phyloP scores from a whole-genome alignment of 176 grass and related monocot genomes.

The Metroxylon sagu region DNA sequence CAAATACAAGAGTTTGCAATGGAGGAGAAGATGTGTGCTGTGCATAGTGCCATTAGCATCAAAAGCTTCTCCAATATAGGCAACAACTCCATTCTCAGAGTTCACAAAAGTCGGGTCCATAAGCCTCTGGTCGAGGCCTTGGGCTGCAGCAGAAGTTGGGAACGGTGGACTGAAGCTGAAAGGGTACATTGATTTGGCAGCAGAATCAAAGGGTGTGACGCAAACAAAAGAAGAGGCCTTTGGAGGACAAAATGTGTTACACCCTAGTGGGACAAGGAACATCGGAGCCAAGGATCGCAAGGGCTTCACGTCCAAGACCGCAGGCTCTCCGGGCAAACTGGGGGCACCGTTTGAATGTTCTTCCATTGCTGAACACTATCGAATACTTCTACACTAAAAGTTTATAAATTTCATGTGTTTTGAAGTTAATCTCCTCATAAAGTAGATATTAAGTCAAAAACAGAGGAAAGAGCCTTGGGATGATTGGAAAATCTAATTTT shows the following conservation, averaged over 20 bases:
- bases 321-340: conserved; percentile 19
- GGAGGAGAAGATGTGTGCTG: conserved; percentile 1
- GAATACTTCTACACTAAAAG: too few species aligned
- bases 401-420: too few species aligned
- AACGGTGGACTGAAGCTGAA: conserved; percentile 32
- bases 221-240: conserved; percentile 56
- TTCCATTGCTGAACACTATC: conserved; percentile 25
- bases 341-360: conserved; percentile 25
- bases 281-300: conserved; percentile 73
- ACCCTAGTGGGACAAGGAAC: conserved; percentile 63
- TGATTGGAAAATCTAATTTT: too few species aligned
- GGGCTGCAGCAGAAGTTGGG: conserved; percentile 4
- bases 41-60: conserved; percentile 21
- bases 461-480: too few species aligned
- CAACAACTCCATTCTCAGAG: conserved; percentile 16
- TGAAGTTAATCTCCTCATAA: too few species aligned
- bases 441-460: too few species aligned
- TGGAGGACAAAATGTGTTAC: conserved; percentile 52
- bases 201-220: conserved; percentile 53
- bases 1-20: conserved; percentile 20
- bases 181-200: conserved; percentile 25
- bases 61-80: background rate
- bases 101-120: conserved; percentile 8
- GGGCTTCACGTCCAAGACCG: conserved; percentile 65
- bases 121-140: conserved; percentile 21